phyloP scores from a whole-genome alignment of 139 green algal species.

The Volvox reticuliferus region DNA sequence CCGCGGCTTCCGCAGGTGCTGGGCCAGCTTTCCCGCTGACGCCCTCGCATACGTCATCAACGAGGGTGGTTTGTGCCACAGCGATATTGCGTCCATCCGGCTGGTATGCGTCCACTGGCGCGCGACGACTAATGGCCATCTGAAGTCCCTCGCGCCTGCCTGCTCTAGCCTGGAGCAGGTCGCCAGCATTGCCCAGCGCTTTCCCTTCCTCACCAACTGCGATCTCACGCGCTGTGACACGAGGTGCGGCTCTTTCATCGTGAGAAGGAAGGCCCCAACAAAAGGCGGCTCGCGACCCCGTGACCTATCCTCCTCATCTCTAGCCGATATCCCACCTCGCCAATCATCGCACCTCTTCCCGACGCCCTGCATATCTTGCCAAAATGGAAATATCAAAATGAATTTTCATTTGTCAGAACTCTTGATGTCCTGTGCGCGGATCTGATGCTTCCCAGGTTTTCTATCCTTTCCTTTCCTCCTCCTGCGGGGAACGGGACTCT shows the following conservation, averaged over 20 bases:
- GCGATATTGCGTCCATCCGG: slow-evolving; percentile 9
- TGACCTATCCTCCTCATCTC: neutral
- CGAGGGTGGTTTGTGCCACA: neutral
- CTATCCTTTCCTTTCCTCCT: too few species aligned
- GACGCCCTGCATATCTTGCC: too few species aligned
- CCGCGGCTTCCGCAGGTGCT: slow-evolving; percentile 7
- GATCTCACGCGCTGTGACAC: slow-evolving; percentile 40
- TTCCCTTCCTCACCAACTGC: slow-evolving; percentile 25
- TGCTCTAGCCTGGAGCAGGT: slow-evolving; percentile 18
- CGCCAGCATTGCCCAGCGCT: neutral
- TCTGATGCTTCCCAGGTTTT: too few species aligned
- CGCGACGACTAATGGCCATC: neutral
- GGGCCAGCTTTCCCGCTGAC: slow-evolving; percentile 16
- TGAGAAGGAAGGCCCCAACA: too few species aligned
- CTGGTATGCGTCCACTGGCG: slow-evolving; percentile 25
- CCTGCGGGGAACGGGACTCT: too few species aligned
- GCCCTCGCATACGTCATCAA: slow-evolving; percentile 23
- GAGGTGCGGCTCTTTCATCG: neutral
- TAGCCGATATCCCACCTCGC: neutral
- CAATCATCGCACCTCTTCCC: neutral
- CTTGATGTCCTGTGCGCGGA: too few species aligned
- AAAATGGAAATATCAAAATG: too few species aligned
- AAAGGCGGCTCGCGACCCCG: too few species aligned
- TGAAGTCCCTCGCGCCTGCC: neutral
- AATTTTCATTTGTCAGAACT: too few species aligned